A percentile compares a stretch with the other conserved stretches of the same genome.
Evolutionary conservation across 2,329 filamentous ascomycete genomes (phyloP).

Genomic region (Paraphoma sp.): DNA sequence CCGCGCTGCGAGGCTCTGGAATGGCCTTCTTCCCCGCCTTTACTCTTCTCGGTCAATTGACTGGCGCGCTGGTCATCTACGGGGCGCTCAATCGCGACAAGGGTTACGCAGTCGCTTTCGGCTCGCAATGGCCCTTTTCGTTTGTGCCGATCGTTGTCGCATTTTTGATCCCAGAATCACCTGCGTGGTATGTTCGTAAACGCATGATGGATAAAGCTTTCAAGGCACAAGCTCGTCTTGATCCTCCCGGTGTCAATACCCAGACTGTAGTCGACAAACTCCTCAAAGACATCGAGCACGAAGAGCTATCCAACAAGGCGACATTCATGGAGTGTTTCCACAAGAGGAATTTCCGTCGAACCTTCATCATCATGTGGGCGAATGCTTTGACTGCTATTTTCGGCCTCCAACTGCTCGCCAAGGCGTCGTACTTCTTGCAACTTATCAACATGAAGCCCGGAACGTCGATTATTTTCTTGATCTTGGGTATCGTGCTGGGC

Average conservation of each 20-base stretch:
- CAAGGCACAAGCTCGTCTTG: conserved; percentile 58
- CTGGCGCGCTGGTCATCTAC: conserved; percentile 51
- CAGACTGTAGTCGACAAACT: conserved; percentile 36
- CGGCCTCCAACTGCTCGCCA: conserved; percentile 44
- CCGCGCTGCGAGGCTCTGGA: conserved; percentile 54
- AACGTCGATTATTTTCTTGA: conserved; percentile 52
- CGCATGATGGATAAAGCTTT: conserved; percentile 50
- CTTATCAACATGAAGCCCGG: conserved; percentile 38
- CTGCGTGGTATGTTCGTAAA: conserved; percentile 55
- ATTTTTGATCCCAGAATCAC: conserved; percentile 59
- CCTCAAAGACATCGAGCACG: conserved; percentile 30
- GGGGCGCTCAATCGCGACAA: conserved; percentile 32
- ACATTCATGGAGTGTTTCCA: conserved; percentile 47
- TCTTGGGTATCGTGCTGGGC: conserved; percentile 55
- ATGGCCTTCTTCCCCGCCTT: conserved; percentile 60
- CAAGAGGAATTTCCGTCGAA: conserved; percentile 43
- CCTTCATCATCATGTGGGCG: conserved; percentile 46
- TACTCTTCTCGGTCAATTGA: conserved; percentile 57
- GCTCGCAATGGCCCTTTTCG: conserved; percentile 55
- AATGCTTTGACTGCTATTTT: conserved; percentile 43
- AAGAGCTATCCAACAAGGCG: conserved; percentile 24
- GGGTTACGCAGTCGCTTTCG: conserved; percentile 53
- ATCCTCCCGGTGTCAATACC: conserved; percentile 48
- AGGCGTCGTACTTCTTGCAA: conserved; percentile 45
- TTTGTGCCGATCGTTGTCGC: conserved; percentile 52